Conservation (phyloP, 73 alveolate species). For the Paramecium tetraurelia region DNA sequence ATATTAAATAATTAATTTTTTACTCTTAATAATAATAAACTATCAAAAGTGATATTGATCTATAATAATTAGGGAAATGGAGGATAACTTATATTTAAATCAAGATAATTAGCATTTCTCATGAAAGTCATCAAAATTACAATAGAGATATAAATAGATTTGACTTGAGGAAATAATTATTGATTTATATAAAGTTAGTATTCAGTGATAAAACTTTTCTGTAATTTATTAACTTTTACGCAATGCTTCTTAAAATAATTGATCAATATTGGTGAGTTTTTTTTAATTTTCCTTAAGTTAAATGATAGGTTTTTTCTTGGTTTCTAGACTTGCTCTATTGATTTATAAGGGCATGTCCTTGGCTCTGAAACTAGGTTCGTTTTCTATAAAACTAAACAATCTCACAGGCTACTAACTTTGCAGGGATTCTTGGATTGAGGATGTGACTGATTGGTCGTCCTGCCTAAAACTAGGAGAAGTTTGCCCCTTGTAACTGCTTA, state of each 20-base stretch:
- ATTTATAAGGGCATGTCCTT: constrained; percentile 35
- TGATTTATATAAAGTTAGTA: not conserved
- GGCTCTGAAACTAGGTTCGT: constrained; percentile 49
- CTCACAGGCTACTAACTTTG: not conserved
- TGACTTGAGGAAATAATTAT: not conserved
- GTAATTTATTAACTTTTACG: not conserved
- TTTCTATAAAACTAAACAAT: constrained; percentile 1
- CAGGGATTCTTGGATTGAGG: not conserved
- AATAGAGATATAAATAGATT: not conserved
- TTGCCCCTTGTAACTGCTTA: not conserved
- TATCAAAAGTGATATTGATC: too few relatives aligned
- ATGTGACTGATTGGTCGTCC: not conserved
- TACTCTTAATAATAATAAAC: too few relatives aligned
- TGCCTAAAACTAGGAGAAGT: constrained; percentile 41
- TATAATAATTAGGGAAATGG: not conserved
- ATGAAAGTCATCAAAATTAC: not conserved
- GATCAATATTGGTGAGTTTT: not conserved
- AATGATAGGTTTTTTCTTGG: not conserved
- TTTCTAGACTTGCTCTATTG: not conserved
- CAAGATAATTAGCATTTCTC: not conserved
- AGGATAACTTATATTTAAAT: not conserved
- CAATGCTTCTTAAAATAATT: not conserved
- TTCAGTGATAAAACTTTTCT: not conserved
- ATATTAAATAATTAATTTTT: too few relatives aligned
- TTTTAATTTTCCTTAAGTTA: not conserved